Evolutionary conservation across 2,329 filamentous ascomycete genomes (phyloP).

Genomic region (Trichoderma aggressivum): DNA sequence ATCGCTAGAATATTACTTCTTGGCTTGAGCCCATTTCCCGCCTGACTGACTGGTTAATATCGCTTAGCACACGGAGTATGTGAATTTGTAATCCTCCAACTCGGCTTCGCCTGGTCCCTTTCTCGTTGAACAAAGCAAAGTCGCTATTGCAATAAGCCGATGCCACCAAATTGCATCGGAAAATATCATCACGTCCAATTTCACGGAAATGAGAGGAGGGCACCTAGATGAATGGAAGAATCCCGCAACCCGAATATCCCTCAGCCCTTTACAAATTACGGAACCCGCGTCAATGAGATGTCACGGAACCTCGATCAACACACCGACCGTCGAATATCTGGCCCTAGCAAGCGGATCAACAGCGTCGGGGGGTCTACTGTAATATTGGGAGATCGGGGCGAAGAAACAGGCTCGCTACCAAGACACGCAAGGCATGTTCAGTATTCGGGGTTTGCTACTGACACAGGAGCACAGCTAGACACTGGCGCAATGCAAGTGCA

Average conservation of each 20-base stretch:
- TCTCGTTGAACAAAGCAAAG: neutral
- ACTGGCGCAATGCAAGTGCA: neutral
- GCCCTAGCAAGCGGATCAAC: neutral
- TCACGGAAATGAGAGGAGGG: conserved; percentile 5
- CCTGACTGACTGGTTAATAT: neutral
- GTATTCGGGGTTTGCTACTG: neutral
- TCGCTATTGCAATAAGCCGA: neutral
- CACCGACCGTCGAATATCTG: neutral
- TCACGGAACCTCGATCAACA: neutral
- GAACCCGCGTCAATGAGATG: neutral
- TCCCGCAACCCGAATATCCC: conserved; percentile 1
- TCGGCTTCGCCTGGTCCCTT: neutral
- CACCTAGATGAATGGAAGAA: neutral
- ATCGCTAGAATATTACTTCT: neutral
- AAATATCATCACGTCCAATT: neutral
- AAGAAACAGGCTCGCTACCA: neutral
- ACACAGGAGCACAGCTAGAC: neutral
- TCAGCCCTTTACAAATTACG: neutral
- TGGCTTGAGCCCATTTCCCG: neutral
- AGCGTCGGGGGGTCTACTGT: neutral
- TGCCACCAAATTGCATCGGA: neutral
- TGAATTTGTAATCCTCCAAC: neutral
- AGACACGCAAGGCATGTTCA: neutral
- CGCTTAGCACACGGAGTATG: neutral
- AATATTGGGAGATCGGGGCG: neutral